Base-by-base conservation (phyloP, 2,329 filamentous ascomycete species). In the Monosporascus sp. region DNA sequence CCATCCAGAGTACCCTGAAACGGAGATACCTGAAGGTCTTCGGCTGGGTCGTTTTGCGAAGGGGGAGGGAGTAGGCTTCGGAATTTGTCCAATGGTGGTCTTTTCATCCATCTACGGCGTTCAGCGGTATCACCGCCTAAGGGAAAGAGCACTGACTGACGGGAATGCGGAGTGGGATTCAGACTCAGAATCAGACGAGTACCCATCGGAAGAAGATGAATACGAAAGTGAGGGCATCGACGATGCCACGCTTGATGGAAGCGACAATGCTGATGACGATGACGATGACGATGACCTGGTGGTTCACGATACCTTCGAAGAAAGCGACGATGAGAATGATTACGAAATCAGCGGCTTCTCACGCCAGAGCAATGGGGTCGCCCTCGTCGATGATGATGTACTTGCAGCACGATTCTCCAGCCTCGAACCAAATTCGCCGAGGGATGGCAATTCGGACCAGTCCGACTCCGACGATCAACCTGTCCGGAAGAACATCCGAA, bases 151-250 rank as follows among this genome's bases (percentile, higher is more conserved):
- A n/a, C 43, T 18, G 43, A 4, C 15, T 4, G 43, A 31, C 43
- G 22, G 11, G 43, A 24, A 18, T n/a, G 24, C 43, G 26, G 24
- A 9, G 5, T 35, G 18, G n/a, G 26, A 20, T 35, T 51, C 44
- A 15, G 35, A 35, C n/a, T 43, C 31, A 43, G 54, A 52, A 28
- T 22, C 46, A 20, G 44, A 50, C 14, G 8, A 17, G 7, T 35
- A 35, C 22, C n/a, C 22, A 7, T 51, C 46, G 2, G 55, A 58
- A n/a, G 51, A 52, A 20, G 63, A 66, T 15, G 63, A 66, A 47
- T 61, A 59, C n/a, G 62, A 64, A 38, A 63, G 56, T 31, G 55
- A 55, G n/a, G 57, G 61, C 31, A 58, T 61, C 44, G 54, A 67
- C 40, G 62, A 57, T 44, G 62, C 48, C 3, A 55, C 56, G 37